These are phyloP conservation scores for Nevesoporus exiguus DNA, from an alignment of 768 basidiomycete species.

Conservation along the genomic window DNA sequence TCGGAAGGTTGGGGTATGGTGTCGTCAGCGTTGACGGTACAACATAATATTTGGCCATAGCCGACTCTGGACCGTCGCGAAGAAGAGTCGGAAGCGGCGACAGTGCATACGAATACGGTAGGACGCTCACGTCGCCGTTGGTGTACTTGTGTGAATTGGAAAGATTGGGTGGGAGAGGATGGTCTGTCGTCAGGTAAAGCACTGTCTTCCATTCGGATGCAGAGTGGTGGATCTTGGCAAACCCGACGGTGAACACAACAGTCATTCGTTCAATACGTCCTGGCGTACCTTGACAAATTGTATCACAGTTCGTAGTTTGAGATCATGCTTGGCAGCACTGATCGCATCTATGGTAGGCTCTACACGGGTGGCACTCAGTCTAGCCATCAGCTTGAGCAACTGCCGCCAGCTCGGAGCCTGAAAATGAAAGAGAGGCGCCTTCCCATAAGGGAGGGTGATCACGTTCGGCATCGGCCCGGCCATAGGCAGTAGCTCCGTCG, in stretches of 20 bases:
- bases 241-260: background rate
- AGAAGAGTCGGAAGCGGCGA: slow-evolving; percentile 58
- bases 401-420: slow-evolving; percentile 74
- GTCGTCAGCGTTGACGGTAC: slow-evolving; percentile 57
- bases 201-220: slow-evolving; percentile 69
- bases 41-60: slow-evolving; percentile 65
- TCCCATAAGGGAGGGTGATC: slow-evolving; percentile 69
- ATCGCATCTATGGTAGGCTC: slow-evolving; percentile 70
- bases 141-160: slow-evolving; percentile 46
- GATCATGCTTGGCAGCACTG: slow-evolving; percentile 50
- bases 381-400: slow-evolving; percentile 70
- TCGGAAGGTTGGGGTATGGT: slow-evolving; percentile 69
- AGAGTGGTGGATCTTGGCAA: slow-evolving; percentile 51
- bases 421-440: slow-evolving; percentile 64
- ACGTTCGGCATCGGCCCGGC: slow-evolving; percentile 60
- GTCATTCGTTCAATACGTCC: background rate
- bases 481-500: slow-evolving; percentile 45
- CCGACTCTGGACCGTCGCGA: slow-evolving; percentile 59
- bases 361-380: slow-evolving; percentile 63
- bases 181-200: slow-evolving; percentile 75
- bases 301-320: slow-evolving; percentile 67
- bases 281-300: slow-evolving; percentile 71
- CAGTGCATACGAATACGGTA: slow-evolving; percentile 73
- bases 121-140: slow-evolving; percentile 56
- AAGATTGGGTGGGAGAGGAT: slow-evolving; percentile 49